phyloP scores from a whole-genome alignment of 176 grass and related monocot genomes.

The Phragmites australis region DNA sequence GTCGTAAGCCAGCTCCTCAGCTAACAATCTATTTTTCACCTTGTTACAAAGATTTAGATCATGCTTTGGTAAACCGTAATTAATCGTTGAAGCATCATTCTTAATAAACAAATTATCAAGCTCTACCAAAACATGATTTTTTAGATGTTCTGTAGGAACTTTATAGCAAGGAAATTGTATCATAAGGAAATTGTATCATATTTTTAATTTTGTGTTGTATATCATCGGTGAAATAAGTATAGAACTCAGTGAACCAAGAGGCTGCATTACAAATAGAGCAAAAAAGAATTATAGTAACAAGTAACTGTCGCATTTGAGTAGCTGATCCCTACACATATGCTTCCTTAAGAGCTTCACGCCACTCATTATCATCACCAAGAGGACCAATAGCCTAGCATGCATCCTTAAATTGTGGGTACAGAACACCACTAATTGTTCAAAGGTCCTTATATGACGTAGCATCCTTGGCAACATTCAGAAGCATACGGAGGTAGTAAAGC shows the following conservation, averaged over 20 bases:
- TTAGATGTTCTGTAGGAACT: too few species aligned
- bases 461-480: constrained; percentile 23
- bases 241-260: background rate
- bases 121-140: too few species aligned
- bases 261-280: background rate
- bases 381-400: constrained; percentile 24
- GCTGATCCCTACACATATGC: background rate
- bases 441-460: constrained; percentile 4
- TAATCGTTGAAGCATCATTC: too few species aligned
- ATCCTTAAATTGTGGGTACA: constrained; percentile 17
- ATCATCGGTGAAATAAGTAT: constrained; percentile 11
- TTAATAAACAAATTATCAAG: too few species aligned
- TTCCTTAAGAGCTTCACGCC: constrained; percentile 16
- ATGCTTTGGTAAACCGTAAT: too few species aligned
- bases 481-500: constrained; percentile 28
- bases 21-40: too few species aligned
- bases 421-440: background rate
- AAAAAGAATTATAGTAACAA: constrained; percentile 27
- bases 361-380: constrained; percentile 41
- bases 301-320: background rate
- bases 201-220: background rate
- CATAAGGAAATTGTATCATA: too few species aligned
- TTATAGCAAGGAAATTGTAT: too few species aligned
- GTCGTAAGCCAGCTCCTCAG: too few species aligned
- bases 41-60: too few species aligned